phyloP scores from a whole-genome alignment of 331 rosid species.

The Ulmus americana region DNA sequence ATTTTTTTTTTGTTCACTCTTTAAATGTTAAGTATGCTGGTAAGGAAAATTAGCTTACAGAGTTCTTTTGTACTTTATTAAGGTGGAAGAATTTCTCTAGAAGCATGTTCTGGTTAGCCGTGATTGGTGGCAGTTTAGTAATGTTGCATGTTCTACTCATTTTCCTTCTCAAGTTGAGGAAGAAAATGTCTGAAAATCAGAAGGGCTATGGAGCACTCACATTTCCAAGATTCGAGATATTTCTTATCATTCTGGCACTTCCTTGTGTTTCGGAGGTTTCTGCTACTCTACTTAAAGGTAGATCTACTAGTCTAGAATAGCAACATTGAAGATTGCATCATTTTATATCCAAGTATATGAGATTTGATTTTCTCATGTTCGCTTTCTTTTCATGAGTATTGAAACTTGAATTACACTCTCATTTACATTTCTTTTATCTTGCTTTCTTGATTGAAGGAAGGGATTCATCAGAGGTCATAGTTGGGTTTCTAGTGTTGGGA shows the following conservation, averaged over 20 bases:
- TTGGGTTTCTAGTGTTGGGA: constrained; percentile 59
- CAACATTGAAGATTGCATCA: background rate
- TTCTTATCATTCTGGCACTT: constrained; percentile 63
- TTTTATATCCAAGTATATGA: background rate
- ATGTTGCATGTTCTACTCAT: constrained; percentile 60
- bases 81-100: constrained; percentile 78
- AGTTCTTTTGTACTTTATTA: background rate
- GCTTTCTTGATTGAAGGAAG: constrained; percentile 46
- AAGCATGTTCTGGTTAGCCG: constrained; percentile 79
- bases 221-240: constrained; percentile 82
- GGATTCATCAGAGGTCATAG: constrained; percentile 37
- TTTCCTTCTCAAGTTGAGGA: constrained; percentile 50
- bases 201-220: constrained; percentile 63
- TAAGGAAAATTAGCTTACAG: background rate
- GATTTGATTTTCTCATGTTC: background rate
- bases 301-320: background rate
- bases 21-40: too few species aligned
- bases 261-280: constrained; percentile 73
- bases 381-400: background rate
- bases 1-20: too few species aligned
- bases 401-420: background rate
- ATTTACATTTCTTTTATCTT: constrained; percentile 8
- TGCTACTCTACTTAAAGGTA: constrained; percentile 60
- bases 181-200: constrained; percentile 48
- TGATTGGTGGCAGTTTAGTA: constrained; percentile 56